Conservation (phyloP, 2,329 filamentous ascomycete genomes). For the Phyllosticta citriasiana region DNA sequence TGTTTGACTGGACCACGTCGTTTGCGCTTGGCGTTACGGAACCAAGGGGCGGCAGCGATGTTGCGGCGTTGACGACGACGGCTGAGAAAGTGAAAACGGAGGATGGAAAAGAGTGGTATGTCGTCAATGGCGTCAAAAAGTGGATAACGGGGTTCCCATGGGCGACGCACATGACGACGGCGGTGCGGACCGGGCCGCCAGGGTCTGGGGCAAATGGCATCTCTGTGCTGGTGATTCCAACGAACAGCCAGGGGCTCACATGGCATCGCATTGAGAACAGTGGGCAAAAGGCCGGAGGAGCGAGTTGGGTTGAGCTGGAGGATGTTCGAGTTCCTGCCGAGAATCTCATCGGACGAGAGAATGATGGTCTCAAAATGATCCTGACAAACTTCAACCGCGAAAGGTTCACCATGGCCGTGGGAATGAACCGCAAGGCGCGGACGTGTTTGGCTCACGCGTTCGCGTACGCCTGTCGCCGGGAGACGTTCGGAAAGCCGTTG, state of each 20-base stretch:
- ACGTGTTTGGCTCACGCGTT: constrained; percentile 46
- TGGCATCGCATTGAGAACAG: constrained; percentile 51
- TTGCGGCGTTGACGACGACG: constrained; percentile 53
- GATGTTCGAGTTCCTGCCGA: constrained; percentile 44
- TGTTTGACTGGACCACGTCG: constrained; percentile 49
- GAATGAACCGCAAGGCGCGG: constrained; percentile 48
- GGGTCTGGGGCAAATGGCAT: constrained; percentile 43
- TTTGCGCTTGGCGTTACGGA: constrained; percentile 59
- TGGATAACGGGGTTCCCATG: constrained; percentile 56
- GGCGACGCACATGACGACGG: constrained; percentile 53
- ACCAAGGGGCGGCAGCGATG: constrained; percentile 51
- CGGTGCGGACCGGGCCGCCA: constrained; percentile 48
- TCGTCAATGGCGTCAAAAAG: constrained; percentile 59
- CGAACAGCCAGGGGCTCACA: constrained; percentile 40
- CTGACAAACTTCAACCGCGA: constrained; percentile 48
- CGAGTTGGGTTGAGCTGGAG: constrained; percentile 47
- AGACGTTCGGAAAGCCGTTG: constrained; percentile 51
- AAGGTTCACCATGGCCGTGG: constrained; percentile 47
- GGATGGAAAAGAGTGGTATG: constrained; percentile 60
- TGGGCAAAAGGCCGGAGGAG: constrained; percentile 56
- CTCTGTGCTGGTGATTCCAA: constrained; percentile 48
- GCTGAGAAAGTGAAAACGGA: constrained; percentile 66
- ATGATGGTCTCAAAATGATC: constrained; percentile 47
- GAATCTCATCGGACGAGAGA: constrained; percentile 46
- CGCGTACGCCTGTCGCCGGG: constrained; percentile 40